Percentiles rank a stretch among this genome's conserved stretches.
phyloP scores from a whole-genome alignment of 306 rosid genomes.

The Potentilla sterilis region DNA sequence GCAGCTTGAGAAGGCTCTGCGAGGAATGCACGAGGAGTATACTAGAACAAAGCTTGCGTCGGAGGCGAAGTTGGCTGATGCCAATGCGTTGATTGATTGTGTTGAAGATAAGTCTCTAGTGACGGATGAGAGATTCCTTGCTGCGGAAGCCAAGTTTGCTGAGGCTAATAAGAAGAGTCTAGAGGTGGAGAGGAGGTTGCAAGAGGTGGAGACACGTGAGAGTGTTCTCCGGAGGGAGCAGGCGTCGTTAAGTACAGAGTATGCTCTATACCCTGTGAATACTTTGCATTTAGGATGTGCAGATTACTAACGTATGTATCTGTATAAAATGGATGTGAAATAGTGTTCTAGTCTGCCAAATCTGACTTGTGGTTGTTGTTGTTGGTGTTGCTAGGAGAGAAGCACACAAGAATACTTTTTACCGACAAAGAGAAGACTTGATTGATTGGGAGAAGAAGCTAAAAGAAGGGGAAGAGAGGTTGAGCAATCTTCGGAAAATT shows the following conservation, averaged over 20 bases:
- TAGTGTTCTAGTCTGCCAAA: not conserved
- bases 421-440: constrained; percentile 70
- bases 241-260: constrained; percentile 64
- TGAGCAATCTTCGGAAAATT: constrained; percentile 42
- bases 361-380: constrained; percentile 10
- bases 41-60: constrained; percentile 46
- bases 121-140: constrained; percentile 57
- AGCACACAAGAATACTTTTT: constrained; percentile 56
- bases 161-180: constrained; percentile 65
- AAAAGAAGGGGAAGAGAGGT: constrained; percentile 65
- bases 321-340: not conserved
- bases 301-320: not conserved
- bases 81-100: constrained; percentile 61
- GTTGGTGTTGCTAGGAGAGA: constrained; percentile 53
- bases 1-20: constrained; percentile 80
- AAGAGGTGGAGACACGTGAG: constrained; percentile 72
- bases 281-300: not conserved
- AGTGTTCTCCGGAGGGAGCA: constrained; percentile 66
- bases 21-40: constrained; percentile 55
- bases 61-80: constrained; percentile 61
- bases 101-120: constrained; percentile 69
- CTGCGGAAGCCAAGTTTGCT: constrained; percentile 76
- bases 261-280: constrained; percentile 26
- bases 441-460: constrained; percentile 73
- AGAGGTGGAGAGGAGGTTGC: constrained; percentile 71